phyloP scores from a whole-genome alignment of 139 green algal genomes.

The Monoraphidium neglectum region DNA sequence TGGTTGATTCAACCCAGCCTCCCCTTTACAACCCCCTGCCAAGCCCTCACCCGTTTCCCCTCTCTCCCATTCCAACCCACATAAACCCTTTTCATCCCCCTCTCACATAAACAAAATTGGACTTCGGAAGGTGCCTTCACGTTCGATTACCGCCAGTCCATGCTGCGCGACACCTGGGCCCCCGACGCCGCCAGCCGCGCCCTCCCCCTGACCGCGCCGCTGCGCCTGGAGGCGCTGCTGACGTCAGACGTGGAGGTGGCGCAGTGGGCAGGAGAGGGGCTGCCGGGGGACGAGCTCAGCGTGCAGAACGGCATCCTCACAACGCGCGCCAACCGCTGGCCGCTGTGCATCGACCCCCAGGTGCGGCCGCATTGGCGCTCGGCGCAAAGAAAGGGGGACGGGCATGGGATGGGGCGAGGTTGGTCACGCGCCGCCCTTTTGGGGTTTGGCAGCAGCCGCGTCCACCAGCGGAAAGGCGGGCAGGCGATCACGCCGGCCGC shows the following conservation, averaged over 20 bases:
- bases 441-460: too few relatives aligned
- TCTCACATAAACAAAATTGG: not conserved
- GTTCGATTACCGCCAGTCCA: constrained; percentile 75
- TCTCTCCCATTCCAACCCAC: too few relatives aligned
- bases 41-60: too few relatives aligned
- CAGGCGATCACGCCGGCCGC: too few relatives aligned
- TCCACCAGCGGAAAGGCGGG: too few relatives aligned
- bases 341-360: constrained; percentile 84
- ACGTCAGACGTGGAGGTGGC: constrained; percentile 78
- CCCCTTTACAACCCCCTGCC: too few relatives aligned
- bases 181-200: constrained; percentile 56
- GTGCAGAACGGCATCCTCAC: constrained; percentile 83
- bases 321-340: constrained; percentile 78
- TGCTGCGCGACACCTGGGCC: constrained; percentile 81
- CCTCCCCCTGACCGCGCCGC: constrained; percentile 71
- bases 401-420: too few relatives aligned
- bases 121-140: constrained; percentile 72
- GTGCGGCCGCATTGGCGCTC: too few relatives aligned
- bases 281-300: constrained; percentile 75
- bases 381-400: too few relatives aligned
- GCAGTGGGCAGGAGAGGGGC: constrained; percentile 71
- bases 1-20: too few relatives aligned
- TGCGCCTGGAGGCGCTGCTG: constrained; percentile 57
- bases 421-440: too few relatives aligned
- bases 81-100: not conserved